Conservation (phyloP, 495 filamentous ascomycete species). For the Endocarpon pusillum region DNA sequence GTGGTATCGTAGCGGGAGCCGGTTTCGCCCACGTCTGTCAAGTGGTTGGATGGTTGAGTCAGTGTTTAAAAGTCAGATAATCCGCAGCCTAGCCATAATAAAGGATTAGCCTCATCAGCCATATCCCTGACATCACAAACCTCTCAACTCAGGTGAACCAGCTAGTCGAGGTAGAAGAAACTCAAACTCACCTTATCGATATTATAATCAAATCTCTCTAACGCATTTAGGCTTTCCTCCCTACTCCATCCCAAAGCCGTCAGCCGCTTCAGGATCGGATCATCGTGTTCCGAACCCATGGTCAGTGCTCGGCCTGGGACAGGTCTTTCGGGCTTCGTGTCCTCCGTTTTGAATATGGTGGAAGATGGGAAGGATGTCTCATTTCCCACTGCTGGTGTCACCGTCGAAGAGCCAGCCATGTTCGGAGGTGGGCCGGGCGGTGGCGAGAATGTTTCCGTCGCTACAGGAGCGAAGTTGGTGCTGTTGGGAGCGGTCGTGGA, state of each 20-base stretch:
- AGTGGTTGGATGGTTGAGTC: constrained; percentile 8
- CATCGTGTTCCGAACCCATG: constrained; percentile 63
- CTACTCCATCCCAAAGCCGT: constrained; percentile 83
- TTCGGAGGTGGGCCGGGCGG: constrained; percentile 12
- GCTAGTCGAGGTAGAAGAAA: constrained; percentile 1
- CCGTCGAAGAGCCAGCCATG: constrained; percentile 14
- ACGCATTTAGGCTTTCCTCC: constrained; percentile 56
- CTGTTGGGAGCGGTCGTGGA: constrained; percentile 19
- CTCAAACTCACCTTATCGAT: constrained; percentile 66
- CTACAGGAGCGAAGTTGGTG: constrained; percentile 36
- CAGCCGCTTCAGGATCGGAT: constrained; percentile 78
- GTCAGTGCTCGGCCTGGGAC: constrained; percentile 50
- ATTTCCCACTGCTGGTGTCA: constrained; percentile 4
- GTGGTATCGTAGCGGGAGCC: no score
- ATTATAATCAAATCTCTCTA: constrained; percentile 94
- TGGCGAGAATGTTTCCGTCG: constrained; percentile 19
- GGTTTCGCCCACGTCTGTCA: no score
- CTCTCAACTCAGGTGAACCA: background rate
- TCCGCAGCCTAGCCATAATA: constrained; percentile 20
- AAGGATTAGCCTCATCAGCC: background rate
- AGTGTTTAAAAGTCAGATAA: constrained; percentile 23
- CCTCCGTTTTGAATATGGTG: no score
- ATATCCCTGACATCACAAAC: background rate
- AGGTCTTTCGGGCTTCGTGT: constrained; percentile 21
- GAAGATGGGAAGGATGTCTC: no score